phyloP scores from a whole-genome alignment of 2,329 filamentous ascomycete species.

The Zasmidium cellare region DNA sequence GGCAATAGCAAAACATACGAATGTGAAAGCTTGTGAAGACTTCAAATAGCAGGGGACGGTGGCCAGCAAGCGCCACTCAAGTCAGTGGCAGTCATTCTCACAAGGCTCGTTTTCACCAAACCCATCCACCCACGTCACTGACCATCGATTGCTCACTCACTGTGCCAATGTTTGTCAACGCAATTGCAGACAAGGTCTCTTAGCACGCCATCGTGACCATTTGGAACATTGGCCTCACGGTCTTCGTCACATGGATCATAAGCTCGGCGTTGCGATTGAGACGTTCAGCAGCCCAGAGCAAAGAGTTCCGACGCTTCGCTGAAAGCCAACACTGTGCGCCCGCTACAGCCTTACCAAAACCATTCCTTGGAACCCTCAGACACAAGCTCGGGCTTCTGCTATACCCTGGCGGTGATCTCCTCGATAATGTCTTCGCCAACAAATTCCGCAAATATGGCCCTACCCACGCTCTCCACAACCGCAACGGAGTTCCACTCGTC shows the following conservation, averaged over 20 bases:
- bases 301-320: background rate
- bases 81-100: background rate
- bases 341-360: conserved; percentile 11
- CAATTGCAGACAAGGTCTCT: background rate
- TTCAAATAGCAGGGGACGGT: conserved; percentile 1
- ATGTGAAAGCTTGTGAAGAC: background rate
- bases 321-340: conserved; percentile 10
- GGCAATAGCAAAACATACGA: background rate
- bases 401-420: conserved; percentile 18
- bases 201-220: background rate
- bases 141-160: background rate
- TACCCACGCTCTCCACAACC: conserved; percentile 19
- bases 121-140: background rate
- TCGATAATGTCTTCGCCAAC: conserved; percentile 19
- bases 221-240: background rate
- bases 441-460: conserved; percentile 20
- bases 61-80: background rate
- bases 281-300: background rate
- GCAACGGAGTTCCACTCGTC: conserved; percentile 16
- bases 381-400: conserved; percentile 20
- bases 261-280: background rate
- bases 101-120: background rate
- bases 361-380: conserved; percentile 15
- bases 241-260: conserved; percentile 1
- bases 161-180: background rate